Evolutionary conservation across 345 rosid genomes (phyloP).

Genomic region (Citrus medica): DNA sequence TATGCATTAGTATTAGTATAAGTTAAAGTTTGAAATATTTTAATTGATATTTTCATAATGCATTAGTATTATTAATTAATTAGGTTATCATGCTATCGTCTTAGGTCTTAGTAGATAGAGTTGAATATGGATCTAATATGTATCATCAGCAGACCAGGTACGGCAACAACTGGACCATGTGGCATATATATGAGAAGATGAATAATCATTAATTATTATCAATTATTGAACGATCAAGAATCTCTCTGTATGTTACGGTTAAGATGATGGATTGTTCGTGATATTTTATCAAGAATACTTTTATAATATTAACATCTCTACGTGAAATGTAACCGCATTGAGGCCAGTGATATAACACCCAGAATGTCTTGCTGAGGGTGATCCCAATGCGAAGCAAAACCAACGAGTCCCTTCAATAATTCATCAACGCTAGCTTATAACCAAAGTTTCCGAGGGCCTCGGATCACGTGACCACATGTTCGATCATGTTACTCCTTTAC

Average conservation of each 20-base stretch:
- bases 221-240: neutral
- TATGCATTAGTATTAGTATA: too few relatives aligned
- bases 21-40: too few relatives aligned
- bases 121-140: neutral
- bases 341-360: neutral
- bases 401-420: neutral
- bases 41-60: too few relatives aligned
- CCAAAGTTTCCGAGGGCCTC: constrained; percentile 14
- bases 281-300: neutral
- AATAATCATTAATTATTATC: neutral
- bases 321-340: neutral
- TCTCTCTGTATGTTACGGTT: neutral
- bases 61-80: too few relatives aligned
- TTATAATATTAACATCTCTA: neutral
- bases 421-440: constrained; percentile 6
- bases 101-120: too few relatives aligned
- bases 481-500: constrained; percentile 13
- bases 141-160: neutral
- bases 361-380: constrained; percentile 38
- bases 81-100: too few relatives aligned
- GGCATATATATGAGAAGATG: neutral
- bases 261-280: neutral
- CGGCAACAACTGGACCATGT: neutral
- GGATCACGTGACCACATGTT: constrained; percentile 32
- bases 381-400: constrained; percentile 32